Evolutionary conservation across 2,329 filamentous ascomycete species (phyloP).

Genomic region (Fusarium sp.): DNA sequence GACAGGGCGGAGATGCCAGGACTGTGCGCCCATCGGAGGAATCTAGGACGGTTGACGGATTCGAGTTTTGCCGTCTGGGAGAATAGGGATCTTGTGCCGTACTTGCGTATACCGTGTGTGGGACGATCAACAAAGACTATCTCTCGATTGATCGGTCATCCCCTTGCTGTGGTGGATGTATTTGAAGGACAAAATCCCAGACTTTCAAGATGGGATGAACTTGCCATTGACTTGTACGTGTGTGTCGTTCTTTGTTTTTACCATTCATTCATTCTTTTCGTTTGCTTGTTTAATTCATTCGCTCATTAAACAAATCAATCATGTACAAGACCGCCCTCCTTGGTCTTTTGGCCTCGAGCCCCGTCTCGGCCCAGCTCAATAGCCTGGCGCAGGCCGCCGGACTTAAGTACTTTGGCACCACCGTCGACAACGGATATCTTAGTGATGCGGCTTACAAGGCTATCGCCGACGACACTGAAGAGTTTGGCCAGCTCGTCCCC

Average conservation of each 20-base stretch:
- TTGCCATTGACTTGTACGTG: constrained; percentile 7
- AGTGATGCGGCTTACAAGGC: constrained; percentile 65
- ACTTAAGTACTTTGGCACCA: constrained; percentile 72
- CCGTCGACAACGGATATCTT: constrained; percentile 69
- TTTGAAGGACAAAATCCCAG: constrained; percentile 15
- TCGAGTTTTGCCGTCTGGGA: constrained; percentile 37
- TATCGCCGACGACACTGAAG: constrained; percentile 64
- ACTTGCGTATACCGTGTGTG: constrained; percentile 2
- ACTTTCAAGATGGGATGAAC: neutral
- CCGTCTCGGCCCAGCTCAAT: constrained; percentile 56
- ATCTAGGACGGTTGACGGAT: constrained; percentile 32
- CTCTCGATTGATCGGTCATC: constrained; percentile 5
- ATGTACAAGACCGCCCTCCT: constrained; percentile 41
- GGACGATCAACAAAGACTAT: constrained; percentile 7
- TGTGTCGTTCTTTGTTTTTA: constrained; percentile 11
- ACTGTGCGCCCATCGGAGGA: constrained; percentile 4
- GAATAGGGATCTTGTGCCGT: neutral
- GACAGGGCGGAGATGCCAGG: constrained; percentile 40
- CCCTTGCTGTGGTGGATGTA: constrained; percentile 3
- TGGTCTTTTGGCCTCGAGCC: constrained; percentile 41
- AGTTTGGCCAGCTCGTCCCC: constrained; percentile 75
- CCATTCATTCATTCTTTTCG: constrained; percentile 5
- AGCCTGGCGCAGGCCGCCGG: constrained; percentile 66
- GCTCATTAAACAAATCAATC: constrained; percentile 4
- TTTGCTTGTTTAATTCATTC: constrained; percentile 10